A percentile compares a stretch with the other conserved stretches of the same genome.
Conservation (phyloP, 495 filamentous ascomycete genomes). For the Podospora appendiculata region DNA sequence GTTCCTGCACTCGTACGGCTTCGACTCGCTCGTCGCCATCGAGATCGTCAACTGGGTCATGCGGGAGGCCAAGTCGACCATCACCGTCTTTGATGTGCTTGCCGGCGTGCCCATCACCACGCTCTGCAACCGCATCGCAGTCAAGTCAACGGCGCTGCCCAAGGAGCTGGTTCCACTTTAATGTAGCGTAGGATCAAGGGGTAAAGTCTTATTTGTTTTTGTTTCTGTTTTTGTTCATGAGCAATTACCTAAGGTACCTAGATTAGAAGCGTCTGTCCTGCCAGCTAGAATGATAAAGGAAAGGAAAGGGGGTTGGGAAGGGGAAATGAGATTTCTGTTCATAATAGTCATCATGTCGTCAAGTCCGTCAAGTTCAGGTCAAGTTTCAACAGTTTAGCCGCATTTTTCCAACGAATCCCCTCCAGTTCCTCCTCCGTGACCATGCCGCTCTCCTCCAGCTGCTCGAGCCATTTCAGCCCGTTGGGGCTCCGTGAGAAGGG, state of each 20-base stretch:
- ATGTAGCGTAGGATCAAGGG: too few relatives aligned
- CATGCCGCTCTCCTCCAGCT: background rate
- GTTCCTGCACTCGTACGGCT: conserved; percentile 35
- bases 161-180: too few relatives aligned
- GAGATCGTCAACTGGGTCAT: conserved; percentile 50
- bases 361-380: too few relatives aligned
- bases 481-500: background rate
- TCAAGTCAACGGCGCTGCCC: background rate
- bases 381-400: background rate
- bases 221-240: too few relatives aligned
- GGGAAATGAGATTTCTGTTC: too few relatives aligned
- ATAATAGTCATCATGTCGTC: too few relatives aligned
- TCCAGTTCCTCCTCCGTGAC: background rate
- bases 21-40: conserved; percentile 52
- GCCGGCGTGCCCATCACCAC: background rate
- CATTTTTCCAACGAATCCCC: background rate
- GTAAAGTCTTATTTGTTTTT: too few relatives aligned
- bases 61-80: conserved; percentile 32
- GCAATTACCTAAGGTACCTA: too few relatives aligned
- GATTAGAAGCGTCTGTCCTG: too few relatives aligned
- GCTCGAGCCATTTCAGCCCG: background rate
- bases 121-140: background rate
- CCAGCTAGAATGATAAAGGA: too few relatives aligned
- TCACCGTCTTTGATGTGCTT: conserved; percentile 40
- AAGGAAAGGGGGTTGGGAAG: too few relatives aligned